Evolutionary conservation across 2,329 filamentous ascomycete species (phyloP).

Genomic region (Sordariomycetes sp.): DNA sequence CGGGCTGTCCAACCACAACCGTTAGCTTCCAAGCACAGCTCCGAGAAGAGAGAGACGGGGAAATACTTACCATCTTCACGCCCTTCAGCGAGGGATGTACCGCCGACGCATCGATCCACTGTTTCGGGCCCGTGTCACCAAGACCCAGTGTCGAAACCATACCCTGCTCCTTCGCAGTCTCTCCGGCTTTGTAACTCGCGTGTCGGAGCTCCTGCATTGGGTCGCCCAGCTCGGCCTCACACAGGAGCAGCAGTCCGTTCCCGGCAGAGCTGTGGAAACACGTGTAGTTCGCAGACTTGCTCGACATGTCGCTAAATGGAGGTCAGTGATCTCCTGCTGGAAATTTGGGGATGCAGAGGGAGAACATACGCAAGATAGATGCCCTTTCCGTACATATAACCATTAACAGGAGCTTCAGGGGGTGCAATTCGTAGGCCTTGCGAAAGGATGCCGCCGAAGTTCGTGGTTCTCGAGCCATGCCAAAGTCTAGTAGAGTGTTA

Average conservation of each 20-base stretch:
- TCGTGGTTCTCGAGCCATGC: slow-evolving; percentile 76
- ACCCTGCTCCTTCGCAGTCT: slow-evolving; percentile 44
- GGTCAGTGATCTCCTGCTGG: too few relatives aligned
- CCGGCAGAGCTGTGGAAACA: slow-evolving; percentile 45
- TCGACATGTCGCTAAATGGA: slow-evolving; percentile 49
- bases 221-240: slow-evolving; percentile 63
- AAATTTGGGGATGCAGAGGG: too few relatives aligned
- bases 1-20: slow-evolving; percentile 26
- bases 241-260: slow-evolving; percentile 64
- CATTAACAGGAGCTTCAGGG: slow-evolving; percentile 63
- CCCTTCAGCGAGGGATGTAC: slow-evolving; percentile 54
- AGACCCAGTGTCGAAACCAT: slow-evolving; percentile 58
- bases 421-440: slow-evolving; percentile 87
- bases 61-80: slow-evolving; percentile 49
- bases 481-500: slow-evolving; percentile 33
- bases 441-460: slow-evolving; percentile 76
- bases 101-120: slow-evolving; percentile 63
- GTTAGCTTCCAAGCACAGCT: neutral
- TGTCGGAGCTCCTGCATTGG: slow-evolving; percentile 53
- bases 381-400: slow-evolving; percentile 86
- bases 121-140: slow-evolving; percentile 47
- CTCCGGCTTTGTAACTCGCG: slow-evolving; percentile 48
- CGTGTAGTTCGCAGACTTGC: slow-evolving; percentile 75
- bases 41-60: neutral
- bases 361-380: slow-evolving; percentile 55